Base-by-base conservation (phyloP, 2,329 filamentous ascomycete genomes). In the Fusarium sambucinum region DNA sequence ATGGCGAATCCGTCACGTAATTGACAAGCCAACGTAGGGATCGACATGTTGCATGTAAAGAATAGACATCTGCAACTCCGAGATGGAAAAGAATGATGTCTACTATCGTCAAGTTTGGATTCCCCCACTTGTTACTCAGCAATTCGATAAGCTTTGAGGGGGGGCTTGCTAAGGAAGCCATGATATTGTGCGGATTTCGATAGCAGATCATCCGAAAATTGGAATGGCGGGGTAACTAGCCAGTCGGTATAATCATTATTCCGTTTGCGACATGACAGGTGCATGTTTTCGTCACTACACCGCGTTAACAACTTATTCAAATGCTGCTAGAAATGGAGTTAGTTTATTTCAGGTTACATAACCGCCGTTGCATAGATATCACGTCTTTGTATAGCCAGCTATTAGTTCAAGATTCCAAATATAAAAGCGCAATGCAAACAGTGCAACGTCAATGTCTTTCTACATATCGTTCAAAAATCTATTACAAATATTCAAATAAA, bases 21-120 rank as follows among this genome's bases (percentile, higher is more conserved):
- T 14, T 37, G 9, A 58, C 23, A 1, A 59, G 13, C 57, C 57
- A 59, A 6, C 42, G 42, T 19, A 58, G 11, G 7, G 35, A 47
- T 25, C 53, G 53, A 23, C 35, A 12, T 25, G 53, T 21, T 19
- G 57, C 53, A n/a, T 59, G 53, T 14, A 58, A 14, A 1, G 57
- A 25, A 17, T 58, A 58, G 4, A 58, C 25, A 5, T 59, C 53
- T 17, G 42, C 57, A 10, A 59, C 25, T 9, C n/a, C n/a, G 3
- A 44, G 11, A 14, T 44, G 25, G 17, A 19, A 44, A 10, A 44
- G 17, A 0, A 44, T 44, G 1, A 17, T 44, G 11, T 44, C 41
- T 3, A 44, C 41, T 14, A 44, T 44, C 0, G 41, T 44, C 41
- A 44, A 29, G 25, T 44, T 44, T 0, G 16, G 41, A 17, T 27